Evolutionary conservation across 2,329 filamentous ascomycete genomes (phyloP).

Genomic region (Plectosphaerella cucumerina): DNA sequence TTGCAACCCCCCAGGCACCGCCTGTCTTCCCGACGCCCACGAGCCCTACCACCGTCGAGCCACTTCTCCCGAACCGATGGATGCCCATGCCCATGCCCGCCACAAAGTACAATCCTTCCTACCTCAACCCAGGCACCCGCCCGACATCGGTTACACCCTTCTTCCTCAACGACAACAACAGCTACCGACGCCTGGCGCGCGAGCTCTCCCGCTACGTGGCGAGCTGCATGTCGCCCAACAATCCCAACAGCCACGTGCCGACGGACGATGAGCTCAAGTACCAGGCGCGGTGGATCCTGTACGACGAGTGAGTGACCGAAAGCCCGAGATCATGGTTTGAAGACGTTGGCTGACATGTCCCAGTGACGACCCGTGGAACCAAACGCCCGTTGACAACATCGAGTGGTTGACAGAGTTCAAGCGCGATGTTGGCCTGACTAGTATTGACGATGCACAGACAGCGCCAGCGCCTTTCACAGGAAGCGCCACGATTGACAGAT

Average conservation of each 20-base stretch:
- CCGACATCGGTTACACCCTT: conserved; percentile 1
- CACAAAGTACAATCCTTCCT: background rate
- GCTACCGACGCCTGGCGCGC: conserved; percentile 16
- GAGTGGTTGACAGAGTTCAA: conserved; percentile 10
- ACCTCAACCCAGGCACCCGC: background rate
- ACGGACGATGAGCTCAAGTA: conserved; percentile 29
- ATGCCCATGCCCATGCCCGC: background rate
- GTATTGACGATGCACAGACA: background rate
- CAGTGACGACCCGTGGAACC: conserved; percentile 12
- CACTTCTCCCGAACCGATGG: background rate
- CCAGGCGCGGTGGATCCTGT: conserved; percentile 26
- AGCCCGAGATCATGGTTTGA: too few species aligned
- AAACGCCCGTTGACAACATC: conserved; percentile 8
- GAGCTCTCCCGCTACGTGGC: conserved; percentile 19
- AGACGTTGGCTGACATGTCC: too few species aligned
- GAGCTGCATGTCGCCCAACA: conserved; percentile 23
- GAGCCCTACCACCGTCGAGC: background rate
- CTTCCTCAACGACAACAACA: conserved; percentile 19
- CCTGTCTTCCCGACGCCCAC: background rate
- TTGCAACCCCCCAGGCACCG: background rate
- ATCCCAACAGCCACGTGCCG: conserved; percentile 22
- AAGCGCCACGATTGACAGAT: background rate
- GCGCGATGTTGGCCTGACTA: background rate
- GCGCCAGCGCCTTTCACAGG: background rate
- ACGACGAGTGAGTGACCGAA: conserved; percentile 18